phyloP scores from a whole-genome alignment of 2,329 filamentous ascomycete genomes.

The Colletotrichum tamarilloi region DNA sequence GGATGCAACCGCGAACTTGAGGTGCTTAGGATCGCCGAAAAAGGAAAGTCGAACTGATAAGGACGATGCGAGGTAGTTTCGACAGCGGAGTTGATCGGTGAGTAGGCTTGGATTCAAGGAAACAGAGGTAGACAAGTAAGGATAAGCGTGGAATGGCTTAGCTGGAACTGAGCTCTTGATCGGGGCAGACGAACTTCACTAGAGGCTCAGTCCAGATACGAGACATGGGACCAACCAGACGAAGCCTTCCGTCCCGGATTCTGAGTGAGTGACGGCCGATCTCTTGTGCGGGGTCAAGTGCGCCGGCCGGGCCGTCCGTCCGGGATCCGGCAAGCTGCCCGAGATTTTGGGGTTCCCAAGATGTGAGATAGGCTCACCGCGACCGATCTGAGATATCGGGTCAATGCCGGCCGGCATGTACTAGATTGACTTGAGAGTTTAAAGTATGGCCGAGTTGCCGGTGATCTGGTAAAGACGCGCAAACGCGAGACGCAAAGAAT shows the following conservation, averaged over 20 bases:
- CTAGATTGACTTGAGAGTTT: neutral
- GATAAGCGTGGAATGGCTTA: neutral
- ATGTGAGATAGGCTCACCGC: neutral
- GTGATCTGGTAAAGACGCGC: neutral
- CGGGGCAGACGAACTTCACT: neutral
- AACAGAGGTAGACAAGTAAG: neutral
- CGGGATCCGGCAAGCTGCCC: neutral
- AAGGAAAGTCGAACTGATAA: constrained; percentile 9
- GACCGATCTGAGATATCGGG: neutral
- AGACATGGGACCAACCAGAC: neutral
- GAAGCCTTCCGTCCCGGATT: constrained; percentile 2
- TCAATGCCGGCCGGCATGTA: neutral
- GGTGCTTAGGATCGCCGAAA: neutral
- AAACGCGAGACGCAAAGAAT: neutral
- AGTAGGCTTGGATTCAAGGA: neutral
- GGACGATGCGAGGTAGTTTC: neutral
- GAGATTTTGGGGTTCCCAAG: neutral
- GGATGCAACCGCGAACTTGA: constrained; percentile 1
- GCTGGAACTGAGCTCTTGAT: neutral
- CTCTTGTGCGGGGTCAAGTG: constrained; percentile 26
- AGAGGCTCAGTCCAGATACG: neutral
- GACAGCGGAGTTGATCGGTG: neutral
- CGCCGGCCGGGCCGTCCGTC: neutral
- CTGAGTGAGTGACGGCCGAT: constrained; percentile 7
- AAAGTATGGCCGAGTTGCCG: neutral